phyloP scores from a whole-genome alignment of 2,329 filamentous ascomycete species.

The Monosporascus sp. region DNA sequence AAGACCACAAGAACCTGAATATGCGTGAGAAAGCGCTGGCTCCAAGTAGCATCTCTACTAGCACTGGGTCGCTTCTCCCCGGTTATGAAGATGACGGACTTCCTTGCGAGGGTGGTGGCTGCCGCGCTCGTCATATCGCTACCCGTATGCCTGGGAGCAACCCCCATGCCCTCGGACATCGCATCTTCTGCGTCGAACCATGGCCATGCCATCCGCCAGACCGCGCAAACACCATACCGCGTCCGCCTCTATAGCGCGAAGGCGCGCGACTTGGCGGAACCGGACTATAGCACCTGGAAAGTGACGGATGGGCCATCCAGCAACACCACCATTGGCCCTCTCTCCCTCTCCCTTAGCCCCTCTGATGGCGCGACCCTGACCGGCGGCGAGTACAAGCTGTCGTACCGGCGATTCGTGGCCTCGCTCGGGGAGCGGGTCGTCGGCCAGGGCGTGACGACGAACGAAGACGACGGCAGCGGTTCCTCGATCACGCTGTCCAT shows the following conservation, averaged over 20 bases:
- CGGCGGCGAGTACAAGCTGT: slow-evolving; percentile 22
- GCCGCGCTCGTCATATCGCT: neutral
- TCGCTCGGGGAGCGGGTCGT: slow-evolving; percentile 26
- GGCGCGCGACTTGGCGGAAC: neutral
- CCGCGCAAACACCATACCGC: neutral
- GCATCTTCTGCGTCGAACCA: neutral
- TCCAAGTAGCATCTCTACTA: too few relatives aligned
- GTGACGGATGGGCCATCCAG: neutral
- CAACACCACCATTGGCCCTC: neutral
- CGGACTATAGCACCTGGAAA: neutral
- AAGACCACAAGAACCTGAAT: too few relatives aligned
- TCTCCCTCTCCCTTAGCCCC: neutral
- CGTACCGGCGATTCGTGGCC: slow-evolving; percentile 19
- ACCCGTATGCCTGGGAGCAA: neutral
- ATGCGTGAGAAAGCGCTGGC: too few relatives aligned
- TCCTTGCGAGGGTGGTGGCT: neutral
- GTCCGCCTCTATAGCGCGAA: neutral
- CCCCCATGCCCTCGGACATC: neutral
- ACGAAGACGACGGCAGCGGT: slow-evolving; percentile 11
- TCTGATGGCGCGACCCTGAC: slow-evolving; percentile 9
- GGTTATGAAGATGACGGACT: neutral
- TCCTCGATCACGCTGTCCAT: slow-evolving; percentile 18
- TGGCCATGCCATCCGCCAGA: neutral
- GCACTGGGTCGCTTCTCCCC: too few relatives aligned
- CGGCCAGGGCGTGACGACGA: slow-evolving; percentile 22